phyloP scores from a whole-genome alignment of 495 filamentous ascomycete genomes.

The Evernia prunastri region DNA sequence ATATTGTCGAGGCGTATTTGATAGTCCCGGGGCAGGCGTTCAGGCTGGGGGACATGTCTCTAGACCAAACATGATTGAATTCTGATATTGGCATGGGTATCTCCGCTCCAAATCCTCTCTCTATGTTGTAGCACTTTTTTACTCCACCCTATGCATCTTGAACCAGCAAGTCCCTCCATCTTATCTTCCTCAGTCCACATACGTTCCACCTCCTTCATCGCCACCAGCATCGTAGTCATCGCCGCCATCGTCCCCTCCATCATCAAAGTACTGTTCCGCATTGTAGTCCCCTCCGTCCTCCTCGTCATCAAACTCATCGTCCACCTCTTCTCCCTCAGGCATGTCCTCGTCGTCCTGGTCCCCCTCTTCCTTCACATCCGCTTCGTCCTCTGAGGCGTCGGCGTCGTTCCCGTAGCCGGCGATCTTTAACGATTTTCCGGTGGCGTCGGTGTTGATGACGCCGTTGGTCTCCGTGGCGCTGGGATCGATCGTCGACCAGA shows the following conservation, averaged over 20 bases:
- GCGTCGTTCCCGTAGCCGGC: conserved; percentile 6
- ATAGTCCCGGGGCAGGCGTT: not conserved
- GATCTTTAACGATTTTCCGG: conserved; percentile 23
- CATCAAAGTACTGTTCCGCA: conserved; percentile 61
- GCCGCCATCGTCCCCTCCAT: conserved; percentile 51
- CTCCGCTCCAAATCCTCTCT: not conserved
- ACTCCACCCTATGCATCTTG: conserved; percentile 3
- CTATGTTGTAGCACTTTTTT: not conserved
- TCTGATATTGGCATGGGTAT: conserved; percentile 8
- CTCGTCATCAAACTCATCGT: conserved; percentile 52
- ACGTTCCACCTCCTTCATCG: conserved; percentile 41
- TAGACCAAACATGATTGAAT: not conserved
- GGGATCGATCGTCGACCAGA: conserved; percentile 47
- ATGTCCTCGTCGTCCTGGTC: conserved; percentile 35
- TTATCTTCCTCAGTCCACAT: conserved; percentile 26
- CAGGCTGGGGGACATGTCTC: not conserved
- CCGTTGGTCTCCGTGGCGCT: conserved; percentile 16
- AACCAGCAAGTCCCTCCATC: not conserved
- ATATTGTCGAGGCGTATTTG: not conserved
- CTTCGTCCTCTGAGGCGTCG: conserved; percentile 13
- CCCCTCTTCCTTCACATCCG: conserved; percentile 39
- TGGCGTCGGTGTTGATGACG: conserved; percentile 33
- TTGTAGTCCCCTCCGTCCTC: conserved; percentile 57
- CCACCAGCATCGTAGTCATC: conserved; percentile 46
- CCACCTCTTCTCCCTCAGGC: conserved; percentile 45